Percentiles rank a stretch among this genome's conserved stretches.
phyloP scores from a whole-genome alignment of 1,139 yeast genomes.

The Wickerhamomyces sp. region DNA sequence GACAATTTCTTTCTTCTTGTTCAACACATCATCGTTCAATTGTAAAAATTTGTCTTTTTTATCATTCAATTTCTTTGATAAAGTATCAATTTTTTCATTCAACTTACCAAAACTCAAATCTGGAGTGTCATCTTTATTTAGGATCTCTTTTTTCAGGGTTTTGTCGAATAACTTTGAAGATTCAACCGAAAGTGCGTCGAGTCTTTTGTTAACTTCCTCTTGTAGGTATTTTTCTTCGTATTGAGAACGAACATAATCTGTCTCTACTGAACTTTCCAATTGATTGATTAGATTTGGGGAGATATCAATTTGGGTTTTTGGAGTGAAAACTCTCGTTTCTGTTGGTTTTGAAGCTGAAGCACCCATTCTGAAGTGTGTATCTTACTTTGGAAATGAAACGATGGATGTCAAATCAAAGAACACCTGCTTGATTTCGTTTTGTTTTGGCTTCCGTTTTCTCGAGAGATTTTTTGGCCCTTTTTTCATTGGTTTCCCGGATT shows the following conservation, averaged over 20 bases:
- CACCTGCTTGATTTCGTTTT: neutral
- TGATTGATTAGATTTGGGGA: slow-evolving; percentile 64
- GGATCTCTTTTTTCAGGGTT: slow-evolving; percentile 41
- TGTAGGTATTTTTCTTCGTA: slow-evolving; percentile 74
- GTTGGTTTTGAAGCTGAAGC: slow-evolving; percentile 49
- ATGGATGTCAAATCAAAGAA: neutral
- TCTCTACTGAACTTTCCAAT: slow-evolving; percentile 68
- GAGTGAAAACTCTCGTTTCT: slow-evolving; percentile 62
- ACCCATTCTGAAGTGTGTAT: slow-evolving; percentile 38
- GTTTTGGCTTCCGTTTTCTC: neutral
- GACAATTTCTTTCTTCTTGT: slow-evolving; percentile 54
- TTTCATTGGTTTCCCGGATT: neutral
- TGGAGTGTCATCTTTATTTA: slow-evolving; percentile 30
- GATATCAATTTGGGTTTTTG: slow-evolving; percentile 71
- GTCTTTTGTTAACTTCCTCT: slow-evolving; percentile 64
- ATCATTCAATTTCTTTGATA: slow-evolving; percentile 41
- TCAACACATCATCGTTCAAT: slow-evolving; percentile 30
- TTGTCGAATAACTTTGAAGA: slow-evolving; percentile 52
- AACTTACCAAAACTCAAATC: slow-evolving; percentile 27
- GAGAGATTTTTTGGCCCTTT: neutral
- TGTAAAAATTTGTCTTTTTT: slow-evolving; percentile 28
- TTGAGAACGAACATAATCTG: slow-evolving; percentile 80
- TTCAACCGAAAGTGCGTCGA: slow-evolving; percentile 57
- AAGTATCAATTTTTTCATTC: slow-evolving; percentile 38
- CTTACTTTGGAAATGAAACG: neutral